Conservation (phyloP, 345 rosid species). For the Erodium maritimum region DNA sequence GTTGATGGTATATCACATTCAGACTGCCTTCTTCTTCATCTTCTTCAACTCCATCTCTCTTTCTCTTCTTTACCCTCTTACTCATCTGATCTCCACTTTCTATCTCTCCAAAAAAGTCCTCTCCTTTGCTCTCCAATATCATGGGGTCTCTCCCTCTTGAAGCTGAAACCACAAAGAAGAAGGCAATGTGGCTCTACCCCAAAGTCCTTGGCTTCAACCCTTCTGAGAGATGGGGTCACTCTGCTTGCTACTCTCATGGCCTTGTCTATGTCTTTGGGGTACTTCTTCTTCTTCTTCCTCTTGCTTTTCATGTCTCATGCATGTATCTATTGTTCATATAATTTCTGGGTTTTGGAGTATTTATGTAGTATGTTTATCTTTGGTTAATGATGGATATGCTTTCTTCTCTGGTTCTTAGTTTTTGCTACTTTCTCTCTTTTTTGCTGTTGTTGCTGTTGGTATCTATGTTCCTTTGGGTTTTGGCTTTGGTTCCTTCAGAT, state of each 20-base stretch:
- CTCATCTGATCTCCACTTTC: background rate
- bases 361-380: slow-evolving; percentile 5
- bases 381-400: slow-evolving; percentile 11
- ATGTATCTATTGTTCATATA: background rate
- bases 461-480: background rate
- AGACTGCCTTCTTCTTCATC: slow-evolving; percentile 34
- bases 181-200: slow-evolving; percentile 69
- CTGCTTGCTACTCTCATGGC: slow-evolving; percentile 57
- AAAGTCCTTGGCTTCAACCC: slow-evolving; percentile 45
- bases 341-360: background rate
- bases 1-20: slow-evolving; percentile 34
- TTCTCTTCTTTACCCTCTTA: background rate
- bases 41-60: slow-evolving; percentile 2
- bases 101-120: slow-evolving; percentile 7
- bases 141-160: slow-evolving; percentile 22
- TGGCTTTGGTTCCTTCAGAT: slow-evolving; percentile 16
- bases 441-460: background rate
- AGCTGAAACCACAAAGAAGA: slow-evolving; percentile 28
- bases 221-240: slow-evolving; percentile 77
- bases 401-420: slow-evolving; percentile 13
- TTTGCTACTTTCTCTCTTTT: slow-evolving; percentile 14
- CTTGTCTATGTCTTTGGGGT: slow-evolving; percentile 61
- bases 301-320: background rate
- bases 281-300: slow-evolving; percentile 9
- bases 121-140: slow-evolving; percentile 3